phyloP scores from a whole-genome alignment of 345 rosid genomes.

The Barbarea vulgaris region DNA sequence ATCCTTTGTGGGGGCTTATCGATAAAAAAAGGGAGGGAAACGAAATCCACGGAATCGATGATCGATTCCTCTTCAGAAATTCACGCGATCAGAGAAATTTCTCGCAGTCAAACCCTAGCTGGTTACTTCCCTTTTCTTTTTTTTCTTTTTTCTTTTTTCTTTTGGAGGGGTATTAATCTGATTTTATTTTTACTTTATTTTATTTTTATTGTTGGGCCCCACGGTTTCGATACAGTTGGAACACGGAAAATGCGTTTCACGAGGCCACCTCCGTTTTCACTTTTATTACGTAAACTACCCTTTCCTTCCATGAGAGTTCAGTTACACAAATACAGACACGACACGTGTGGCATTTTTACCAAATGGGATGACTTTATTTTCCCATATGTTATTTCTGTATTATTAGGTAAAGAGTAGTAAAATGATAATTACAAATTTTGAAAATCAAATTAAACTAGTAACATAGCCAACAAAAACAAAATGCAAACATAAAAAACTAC shows the following conservation, averaged over 20 bases:
- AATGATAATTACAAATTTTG: not conserved
- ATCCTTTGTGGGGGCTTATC: conserved; percentile 42
- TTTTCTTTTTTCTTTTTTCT: not conserved
- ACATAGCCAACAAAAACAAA: not conserved
- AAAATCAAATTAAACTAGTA: not conserved
- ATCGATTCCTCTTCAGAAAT: conserved; percentile 45
- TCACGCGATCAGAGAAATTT: conserved; percentile 50
- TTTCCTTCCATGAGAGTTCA: not conserved
- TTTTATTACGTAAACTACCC: conserved; percentile 18
- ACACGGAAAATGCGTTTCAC: conserved; percentile 34
- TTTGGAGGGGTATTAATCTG: not conserved
- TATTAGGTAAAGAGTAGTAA: not conserved
- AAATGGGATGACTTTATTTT: not conserved
- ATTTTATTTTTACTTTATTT: not conserved
- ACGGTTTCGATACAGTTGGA: conserved; percentile 11
- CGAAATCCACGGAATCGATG: conserved; percentile 48
- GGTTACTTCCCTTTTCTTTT: conserved; percentile 18
- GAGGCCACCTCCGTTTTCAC: conserved; percentile 3
- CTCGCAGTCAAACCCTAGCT: conserved; percentile 61
- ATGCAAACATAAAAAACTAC: no score
- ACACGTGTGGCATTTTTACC: conserved; percentile 1
- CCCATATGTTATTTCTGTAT: not conserved
- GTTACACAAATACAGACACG: not conserved
- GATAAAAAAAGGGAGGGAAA: conserved; percentile 38
- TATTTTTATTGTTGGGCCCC: conserved; percentile 19